Evolutionary conservation across 2,329 filamentous ascomycete genomes (phyloP).

Genomic region (Phaeosphaeria sp.): DNA sequence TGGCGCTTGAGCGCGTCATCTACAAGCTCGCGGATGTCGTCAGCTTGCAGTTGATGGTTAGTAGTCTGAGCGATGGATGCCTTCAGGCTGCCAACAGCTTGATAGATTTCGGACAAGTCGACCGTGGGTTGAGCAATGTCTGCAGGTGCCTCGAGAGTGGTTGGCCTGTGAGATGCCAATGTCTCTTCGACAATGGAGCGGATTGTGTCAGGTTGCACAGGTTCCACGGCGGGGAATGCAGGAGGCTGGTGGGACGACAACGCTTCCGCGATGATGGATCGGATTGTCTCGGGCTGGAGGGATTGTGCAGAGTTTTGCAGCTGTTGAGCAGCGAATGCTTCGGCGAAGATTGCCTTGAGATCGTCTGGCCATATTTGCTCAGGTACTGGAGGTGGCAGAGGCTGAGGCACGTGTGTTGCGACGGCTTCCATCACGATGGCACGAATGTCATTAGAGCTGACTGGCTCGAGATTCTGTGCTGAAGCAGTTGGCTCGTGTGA

Average conservation of each 20-base stretch:
- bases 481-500: constrained; percentile 44
- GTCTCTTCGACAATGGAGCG: constrained; percentile 45
- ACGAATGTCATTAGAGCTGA: constrained; percentile 38
- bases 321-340: constrained; percentile 34
- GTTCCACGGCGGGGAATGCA: constrained; percentile 25
- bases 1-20: constrained; percentile 48
- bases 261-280: constrained; percentile 34
- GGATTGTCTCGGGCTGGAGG: constrained; percentile 32
- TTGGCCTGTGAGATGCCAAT: constrained; percentile 39
- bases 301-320: constrained; percentile 18
- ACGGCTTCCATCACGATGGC: constrained; percentile 37
- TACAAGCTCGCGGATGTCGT: constrained; percentile 48
- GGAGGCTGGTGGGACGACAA: constrained; percentile 30
- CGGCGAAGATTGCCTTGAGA: constrained; percentile 58
- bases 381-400: constrained; percentile 28
- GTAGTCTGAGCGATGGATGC: constrained; percentile 55
- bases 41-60: constrained; percentile 52
- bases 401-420: constrained; percentile 35
- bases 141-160: constrained; percentile 37
- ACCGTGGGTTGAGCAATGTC: constrained; percentile 45
- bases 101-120: constrained; percentile 53
- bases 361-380: constrained; percentile 42
- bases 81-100: constrained; percentile 56
- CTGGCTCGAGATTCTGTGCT: constrained; percentile 21
- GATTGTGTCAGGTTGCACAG: constrained; percentile 42